Base-by-base conservation (phyloP, 1,284 basidiomycete genomes). In the Trichosporon sp. region DNA sequence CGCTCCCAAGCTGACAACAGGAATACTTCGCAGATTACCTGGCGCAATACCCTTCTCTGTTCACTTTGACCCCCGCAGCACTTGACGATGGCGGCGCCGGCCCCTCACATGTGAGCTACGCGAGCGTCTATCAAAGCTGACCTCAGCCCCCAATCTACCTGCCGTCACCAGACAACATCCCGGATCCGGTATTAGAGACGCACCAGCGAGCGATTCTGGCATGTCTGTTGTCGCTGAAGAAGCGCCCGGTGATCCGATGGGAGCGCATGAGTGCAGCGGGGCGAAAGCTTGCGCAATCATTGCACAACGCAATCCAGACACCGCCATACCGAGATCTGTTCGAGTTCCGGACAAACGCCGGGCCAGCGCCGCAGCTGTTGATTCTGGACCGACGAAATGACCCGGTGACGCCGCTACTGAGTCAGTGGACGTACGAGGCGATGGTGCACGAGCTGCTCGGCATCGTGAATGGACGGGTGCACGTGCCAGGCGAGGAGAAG, bases 381-480 rank as follows among this genome's bases (percentile, higher is more conserved):
- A 81, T 86, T 8, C 73, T 86, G 13, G 96, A 99, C 81, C 86
- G 96, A 62, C 84, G 95, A 67, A 97, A 97, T 79, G 96, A 99
- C 76, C 96, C 96, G 2, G 93, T 99, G 14, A 99, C 96, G 0
- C 96, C 96, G 3, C 81, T 99, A n/a, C 84, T 99, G 29, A 91
- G 92, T 1, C 96, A 97, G 79, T 99, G 96, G 96, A 99, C 96
- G 13, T 99, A 99, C 81, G 95, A 99, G 79, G 96, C 96, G 1
- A 98, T 99, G 95, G 95, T 98, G 0, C 96, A 99, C 74, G 96
- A 99, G 78, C 83, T 97, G 11, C 82, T 99, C 10, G 91, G 92
- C 0, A 96, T 99, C 65, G 88, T 90, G 70, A 98, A 98, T 76
- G 95, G 95, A 16, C 86, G 96, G 56, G 94, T 99, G 44, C 86